These are phyloP conservation scores for Aureobasidium sp. DNA, from an alignment of 2,329 filamentous ascomycete genomes.

Conservation along the genomic window DNA sequence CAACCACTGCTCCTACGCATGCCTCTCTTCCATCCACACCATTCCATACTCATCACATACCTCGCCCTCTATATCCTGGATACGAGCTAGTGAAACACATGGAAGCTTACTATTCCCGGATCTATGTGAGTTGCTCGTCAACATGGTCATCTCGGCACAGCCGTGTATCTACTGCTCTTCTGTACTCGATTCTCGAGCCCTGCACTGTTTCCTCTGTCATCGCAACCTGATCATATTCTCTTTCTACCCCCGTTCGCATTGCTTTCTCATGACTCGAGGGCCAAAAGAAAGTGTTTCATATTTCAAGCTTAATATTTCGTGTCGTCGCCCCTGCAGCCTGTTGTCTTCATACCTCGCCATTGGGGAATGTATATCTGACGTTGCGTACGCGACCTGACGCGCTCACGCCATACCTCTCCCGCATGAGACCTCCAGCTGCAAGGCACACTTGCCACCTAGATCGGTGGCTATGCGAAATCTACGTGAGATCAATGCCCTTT, in stretches of 20 bases:
- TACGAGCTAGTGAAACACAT: conserved; percentile 2
- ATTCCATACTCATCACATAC: conserved; percentile 22
- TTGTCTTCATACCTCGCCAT: conserved; percentile 24
- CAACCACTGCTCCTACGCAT: background rate
- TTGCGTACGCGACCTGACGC: conserved; percentile 1
- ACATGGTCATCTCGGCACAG: background rate
- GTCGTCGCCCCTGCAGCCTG: conserved; percentile 21
- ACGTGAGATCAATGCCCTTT: background rate
- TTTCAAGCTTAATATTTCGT: conserved; percentile 15
- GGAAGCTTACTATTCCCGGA: background rate
- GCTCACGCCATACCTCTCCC: background rate
- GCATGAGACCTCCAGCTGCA: conserved; percentile 24
- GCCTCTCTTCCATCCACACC: background rate
- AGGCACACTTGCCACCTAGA: conserved; percentile 21
- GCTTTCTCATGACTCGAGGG: background rate
- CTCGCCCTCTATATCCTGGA: background rate
- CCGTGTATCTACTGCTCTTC: background rate
- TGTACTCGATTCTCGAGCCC: background rate
- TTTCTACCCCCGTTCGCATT: background rate
- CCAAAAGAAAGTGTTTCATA: background rate
- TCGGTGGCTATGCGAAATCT: background rate
- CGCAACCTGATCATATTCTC: background rate
- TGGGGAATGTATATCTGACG: conserved; percentile 23
- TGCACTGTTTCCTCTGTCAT: background rate
- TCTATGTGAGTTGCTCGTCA: background rate